Evolutionary conservation across 2,329 filamentous ascomycete species (phyloP).

Genomic region (Cladosporium sp.): DNA sequence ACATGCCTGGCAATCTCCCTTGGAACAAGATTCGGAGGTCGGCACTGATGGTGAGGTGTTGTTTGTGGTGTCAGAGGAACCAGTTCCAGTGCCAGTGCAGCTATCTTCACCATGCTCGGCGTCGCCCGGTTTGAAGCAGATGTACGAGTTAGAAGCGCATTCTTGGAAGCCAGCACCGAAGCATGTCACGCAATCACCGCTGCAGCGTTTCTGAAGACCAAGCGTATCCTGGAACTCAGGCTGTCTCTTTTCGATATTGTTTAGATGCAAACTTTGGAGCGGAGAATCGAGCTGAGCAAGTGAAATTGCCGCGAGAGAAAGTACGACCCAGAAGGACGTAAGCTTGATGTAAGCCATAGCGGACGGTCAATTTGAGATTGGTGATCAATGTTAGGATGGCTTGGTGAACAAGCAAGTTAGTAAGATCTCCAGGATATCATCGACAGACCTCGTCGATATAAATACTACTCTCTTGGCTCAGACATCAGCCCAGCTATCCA

Average conservation of each 20-base stretch:
- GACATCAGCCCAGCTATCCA: neutral
- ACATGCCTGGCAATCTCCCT: neutral
- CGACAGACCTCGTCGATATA: no score
- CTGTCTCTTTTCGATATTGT: neutral
- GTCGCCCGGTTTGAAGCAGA: constrained; percentile 7
- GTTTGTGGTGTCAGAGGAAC: no score
- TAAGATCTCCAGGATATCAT: no score
- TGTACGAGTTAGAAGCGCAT: neutral
- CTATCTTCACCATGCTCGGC: neutral
- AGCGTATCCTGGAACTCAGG: neutral
- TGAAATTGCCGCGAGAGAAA: neutral
- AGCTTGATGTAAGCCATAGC: neutral
- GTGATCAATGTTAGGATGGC: no score
- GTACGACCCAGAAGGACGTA: neutral
- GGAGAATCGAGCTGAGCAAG: neutral
- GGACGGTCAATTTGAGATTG: neutral
- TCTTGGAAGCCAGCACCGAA: neutral
- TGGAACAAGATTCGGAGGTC: neutral
- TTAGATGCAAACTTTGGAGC: neutral
- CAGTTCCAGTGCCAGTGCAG: neutral
- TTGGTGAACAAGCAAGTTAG: no score
- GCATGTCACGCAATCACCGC: neutral
- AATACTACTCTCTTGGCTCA: neutral
- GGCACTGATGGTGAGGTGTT: neutral
- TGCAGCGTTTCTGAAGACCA: neutral